Conservation (phyloP, 331 rosid species). For the Malus hybrid region DNA sequence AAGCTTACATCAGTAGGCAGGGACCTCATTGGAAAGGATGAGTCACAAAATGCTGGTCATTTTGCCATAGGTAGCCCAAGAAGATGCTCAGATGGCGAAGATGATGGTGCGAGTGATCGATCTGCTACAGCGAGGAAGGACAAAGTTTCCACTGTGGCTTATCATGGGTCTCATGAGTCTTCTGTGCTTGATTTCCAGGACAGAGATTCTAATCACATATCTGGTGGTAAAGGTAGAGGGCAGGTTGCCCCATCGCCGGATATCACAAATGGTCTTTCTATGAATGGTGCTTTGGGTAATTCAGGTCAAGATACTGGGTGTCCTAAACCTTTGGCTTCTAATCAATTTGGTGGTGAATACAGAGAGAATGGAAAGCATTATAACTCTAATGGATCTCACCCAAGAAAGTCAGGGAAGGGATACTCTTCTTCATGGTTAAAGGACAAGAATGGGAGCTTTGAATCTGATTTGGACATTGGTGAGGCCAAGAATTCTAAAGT, state of each 20-base stretch:
- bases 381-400: constrained; percentile 33
- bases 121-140: constrained; percentile 54
- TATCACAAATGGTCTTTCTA: too few relatives aligned
- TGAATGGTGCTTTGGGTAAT: too few relatives aligned
- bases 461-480: constrained; percentile 41
- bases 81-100: constrained; percentile 62
- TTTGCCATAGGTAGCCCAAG: constrained; percentile 44
- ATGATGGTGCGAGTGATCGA: constrained; percentile 56
- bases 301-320: too few relatives aligned
- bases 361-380: constrained; percentile 33
- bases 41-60: constrained; percentile 31
- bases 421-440: constrained; percentile 46
- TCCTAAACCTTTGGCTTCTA: too few relatives aligned
- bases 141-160: constrained; percentile 31
- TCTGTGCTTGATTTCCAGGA: constrained; percentile 34
- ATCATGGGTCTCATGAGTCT: constrained; percentile 30
- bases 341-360: too few relatives aligned
- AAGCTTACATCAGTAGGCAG: constrained; percentile 32
- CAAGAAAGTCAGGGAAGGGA: constrained; percentile 53
- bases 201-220: not conserved
- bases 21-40: constrained; percentile 48
- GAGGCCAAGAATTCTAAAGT: constrained; percentile 38
- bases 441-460: constrained; percentile 45
- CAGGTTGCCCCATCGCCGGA: too few relatives aligned
- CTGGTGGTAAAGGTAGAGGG: too few relatives aligned